Base-by-base conservation (phyloP, 306 rosid genomes). In the Trifolium pratense region DNA sequence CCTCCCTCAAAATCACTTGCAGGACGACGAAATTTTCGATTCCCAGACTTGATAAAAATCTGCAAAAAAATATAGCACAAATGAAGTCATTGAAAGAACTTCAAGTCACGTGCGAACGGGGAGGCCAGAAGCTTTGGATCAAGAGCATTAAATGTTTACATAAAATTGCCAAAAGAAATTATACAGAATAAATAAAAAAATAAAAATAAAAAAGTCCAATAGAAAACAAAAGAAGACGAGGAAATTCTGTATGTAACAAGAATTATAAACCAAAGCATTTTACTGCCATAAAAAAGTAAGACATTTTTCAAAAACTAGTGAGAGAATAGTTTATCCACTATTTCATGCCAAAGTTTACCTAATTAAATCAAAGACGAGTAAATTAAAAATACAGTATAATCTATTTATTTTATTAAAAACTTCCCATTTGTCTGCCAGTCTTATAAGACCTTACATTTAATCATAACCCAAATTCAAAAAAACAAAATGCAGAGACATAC, bases 1-100 rank as follows among this genome's bases (percentile, higher is more conserved):
- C 25, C 29, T 75, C 80, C 73, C 74, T 83, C 84, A 52, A 81
- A 78, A 73, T 85, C 83, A 76, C 61, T 55, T 72, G 83, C 46
- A 26, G 88, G 83, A 36, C 79, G 81, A 36, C 76, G 77, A 40
- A 79, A 87, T 58, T 42, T 69, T 73, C 17, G 68, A 25, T 75
- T 78, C 58, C 51, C 80, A 43, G 80, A 77, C 78, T 86, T 83
- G 31, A 62, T 71, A 61, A 67, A 75, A 6, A 52, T 60, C 91
- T 86, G 88, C 80, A 71, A 55, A 51, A n/a, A 80, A 71, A 46
- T 5, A 36, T 52, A 62, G 75, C 73, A 68, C 14, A 17, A 4
- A 64, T 67, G 20, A 76, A 57, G 11, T 18, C 67, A 61, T 26
- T 56, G 21, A 59, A 43, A 74, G 66, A 69, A 48, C 20, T 48